Base-by-base conservation (phyloP, 768 basidiomycete genomes). In the Leucogyrophana mollusca region DNA sequence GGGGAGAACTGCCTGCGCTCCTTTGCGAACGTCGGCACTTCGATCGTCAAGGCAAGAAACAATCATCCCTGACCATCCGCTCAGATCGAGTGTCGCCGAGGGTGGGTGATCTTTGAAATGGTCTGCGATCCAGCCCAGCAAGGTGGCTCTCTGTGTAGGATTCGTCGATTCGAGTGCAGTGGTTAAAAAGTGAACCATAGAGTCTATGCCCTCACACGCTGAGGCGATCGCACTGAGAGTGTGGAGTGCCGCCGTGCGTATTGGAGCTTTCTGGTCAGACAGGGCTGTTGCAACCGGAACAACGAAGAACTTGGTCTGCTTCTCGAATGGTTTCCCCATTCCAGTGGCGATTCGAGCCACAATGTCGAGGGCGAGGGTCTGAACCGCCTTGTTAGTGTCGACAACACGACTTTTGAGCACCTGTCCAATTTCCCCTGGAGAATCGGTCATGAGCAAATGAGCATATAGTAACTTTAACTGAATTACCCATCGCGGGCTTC, bases 271-370 rank as follows among this genome's bases (percentile, higher is more conserved):
- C 62, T 95, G 92, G 62, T 99, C 96, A 4, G 95, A 79, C 9
- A 97, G 78, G 9, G 92, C 93, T 5, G 85, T 84, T 4, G 85
- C 83, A 17, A 98, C 74, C 0, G 94, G 83, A 0, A 81, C 65
- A 8, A 81, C 79, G 56, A 94, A 87, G 46, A 91, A 72, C 24
- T 87, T 84, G 2, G 79, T 76, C 57, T 95, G 79, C 64, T 90
- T 95, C 58, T 98, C 95, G 59, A 99, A 98, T 2, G 90, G 81
- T 60, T 87, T 92, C 34, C 93, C 94, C 92, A 99, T 98, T 2
- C 93, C 94, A 2, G 77, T 81, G 6, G 96, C 93, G 52, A 98
- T 83, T 24, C 91, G 87, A 27, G 85, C 78, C 43, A 98, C 83
- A 46, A 95, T 87, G 59, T 95, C 93, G 17, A 99, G 78, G 18